Base-by-base conservation (phyloP, 768 basidiomycete species). In the Dacryopinax spathularia region DNA sequence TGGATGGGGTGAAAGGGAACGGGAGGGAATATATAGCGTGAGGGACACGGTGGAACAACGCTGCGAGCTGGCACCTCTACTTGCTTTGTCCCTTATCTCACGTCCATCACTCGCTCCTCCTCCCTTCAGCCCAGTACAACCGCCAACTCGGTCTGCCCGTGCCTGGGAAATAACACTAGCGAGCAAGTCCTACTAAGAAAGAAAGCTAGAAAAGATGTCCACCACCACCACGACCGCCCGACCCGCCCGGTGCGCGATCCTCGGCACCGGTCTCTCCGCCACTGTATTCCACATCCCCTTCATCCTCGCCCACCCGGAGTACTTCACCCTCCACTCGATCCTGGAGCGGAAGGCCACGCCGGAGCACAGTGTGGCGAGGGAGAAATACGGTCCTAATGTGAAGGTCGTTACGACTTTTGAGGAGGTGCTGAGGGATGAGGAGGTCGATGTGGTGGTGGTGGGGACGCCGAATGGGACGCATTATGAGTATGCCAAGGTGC, bases 281-380 rank as follows among this genome's bases (percentile, higher is more conserved):
- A 75, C 86, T 37, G 87, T 86, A 1, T 91, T 93, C 75, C 91
- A 93, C 72, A 69, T 85, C 63, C 90, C 91, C 0, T 87, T 91
- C 72, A 75, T 93, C 63, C 80, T 86, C 62, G 82, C 87, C 1
- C 77, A 87, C 20, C 85, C 88, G 0, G 76, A 86, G 27, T 73
- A 82, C 60, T 91, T 89, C 77, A 80, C 75, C 9, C 81, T 91
- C 34, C 79, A 84, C 67, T 80, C 88, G n/a, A 85, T 91, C 59
- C 77, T 90, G 64, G 84, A 89, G 72, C 80, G 89, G 61, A 85
- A 84, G 68, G 87, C 89, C 0, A 70, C 76, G 33, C 72, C 79
- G 0, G 76, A 79, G 33, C 82, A 83, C 5, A 85, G 86, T 35
- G 86, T 84, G 70, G 81, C 88, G 0, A 77, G 83, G 22, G 82